phyloP scores from a whole-genome alignment of 2,329 filamentous ascomycete species.

The Truncatella angustata region DNA sequence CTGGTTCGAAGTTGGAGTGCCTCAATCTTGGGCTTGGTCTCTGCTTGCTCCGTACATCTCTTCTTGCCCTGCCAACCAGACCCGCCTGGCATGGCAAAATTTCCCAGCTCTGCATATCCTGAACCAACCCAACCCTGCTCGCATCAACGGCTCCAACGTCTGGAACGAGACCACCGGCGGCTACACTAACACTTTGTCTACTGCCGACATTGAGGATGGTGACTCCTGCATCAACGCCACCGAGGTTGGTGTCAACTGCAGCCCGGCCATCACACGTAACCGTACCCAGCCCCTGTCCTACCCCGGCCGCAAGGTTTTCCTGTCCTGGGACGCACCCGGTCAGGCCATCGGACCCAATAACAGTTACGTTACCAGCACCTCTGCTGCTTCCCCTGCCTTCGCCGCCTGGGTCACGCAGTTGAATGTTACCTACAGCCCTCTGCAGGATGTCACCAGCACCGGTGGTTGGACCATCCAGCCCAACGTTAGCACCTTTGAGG shows the following conservation, averaged over 20 bases:
- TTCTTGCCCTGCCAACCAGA: slow-evolving; percentile 70
- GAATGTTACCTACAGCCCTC: slow-evolving; percentile 67
- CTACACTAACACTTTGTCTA: slow-evolving; percentile 54
- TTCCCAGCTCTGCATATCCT: slow-evolving; percentile 70
- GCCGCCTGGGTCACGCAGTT: slow-evolving; percentile 78
- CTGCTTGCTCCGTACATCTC: slow-evolving; percentile 78
- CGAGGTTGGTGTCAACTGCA: slow-evolving; percentile 54
- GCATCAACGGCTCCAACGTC: slow-evolving; percentile 60
- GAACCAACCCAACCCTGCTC: slow-evolving; percentile 75
- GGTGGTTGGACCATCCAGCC: slow-evolving; percentile 72
- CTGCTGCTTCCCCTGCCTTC: slow-evolving; percentile 59
- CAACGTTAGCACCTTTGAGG: slow-evolving; percentile 62
- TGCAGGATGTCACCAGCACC: slow-evolving; percentile 53
- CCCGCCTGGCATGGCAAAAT: slow-evolving; percentile 80
- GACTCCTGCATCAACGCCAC: slow-evolving; percentile 59
- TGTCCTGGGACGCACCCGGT: slow-evolving; percentile 72
- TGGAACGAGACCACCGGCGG: slow-evolving; percentile 64
- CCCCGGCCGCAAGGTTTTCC: slow-evolving; percentile 67
- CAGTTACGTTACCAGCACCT: slow-evolving; percentile 68
- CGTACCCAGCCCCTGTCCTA: slow-evolving; percentile 69
- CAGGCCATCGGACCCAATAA: slow-evolving; percentile 74
- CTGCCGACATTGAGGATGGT: slow-evolving; percentile 37
- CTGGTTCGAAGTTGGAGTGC: slow-evolving; percentile 78
- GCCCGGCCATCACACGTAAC: slow-evolving; percentile 66
- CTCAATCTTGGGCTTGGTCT: slow-evolving; percentile 84